Evolutionary conservation across 2,329 filamentous ascomycete species (phyloP).

Genomic region (Zelopaecilomyces penicillatus): DNA sequence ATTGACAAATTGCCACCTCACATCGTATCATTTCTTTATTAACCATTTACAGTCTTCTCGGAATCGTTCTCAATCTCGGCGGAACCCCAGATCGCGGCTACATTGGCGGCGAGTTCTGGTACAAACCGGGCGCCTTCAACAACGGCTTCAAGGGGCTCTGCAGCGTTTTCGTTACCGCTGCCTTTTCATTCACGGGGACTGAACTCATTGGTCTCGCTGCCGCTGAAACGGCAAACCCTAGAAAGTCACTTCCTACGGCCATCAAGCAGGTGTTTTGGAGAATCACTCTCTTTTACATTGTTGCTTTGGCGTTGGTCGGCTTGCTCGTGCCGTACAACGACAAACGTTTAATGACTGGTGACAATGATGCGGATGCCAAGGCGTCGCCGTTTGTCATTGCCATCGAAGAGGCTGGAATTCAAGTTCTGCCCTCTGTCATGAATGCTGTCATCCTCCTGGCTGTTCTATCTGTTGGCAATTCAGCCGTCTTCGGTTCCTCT

Average conservation of each 20-base stretch:
- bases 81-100: conserved; percentile 66
- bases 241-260: conserved; percentile 74
- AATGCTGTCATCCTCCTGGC: conserved; percentile 87
- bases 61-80: conserved; percentile 75
- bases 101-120: conserved; percentile 72
- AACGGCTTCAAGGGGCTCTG: conserved; percentile 78
- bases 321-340: conserved; percentile 72
- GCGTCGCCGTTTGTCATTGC: conserved; percentile 92
- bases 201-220: conserved; percentile 69
- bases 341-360: conserved; percentile 48
- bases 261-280: conserved; percentile 95
- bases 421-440: conserved; percentile 76
- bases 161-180: conserved; percentile 66
- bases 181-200: conserved; percentile 67
- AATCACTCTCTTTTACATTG: conserved; percentile 81
- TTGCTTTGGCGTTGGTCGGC: conserved; percentile 71
- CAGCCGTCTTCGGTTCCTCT: conserved; percentile 81
- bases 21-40: neutral
- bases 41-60: conserved; percentile 54
- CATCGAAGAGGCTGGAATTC: conserved; percentile 74
- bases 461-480: conserved; percentile 85
- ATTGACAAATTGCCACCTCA: too few relatives aligned
- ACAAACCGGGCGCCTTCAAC: conserved; percentile 68
- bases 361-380: conserved; percentile 52
- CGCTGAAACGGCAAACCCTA: conserved; percentile 67